Base-by-base conservation (phyloP, 371 early-diverging fungal genomes). In the Circinella minor region DNA sequence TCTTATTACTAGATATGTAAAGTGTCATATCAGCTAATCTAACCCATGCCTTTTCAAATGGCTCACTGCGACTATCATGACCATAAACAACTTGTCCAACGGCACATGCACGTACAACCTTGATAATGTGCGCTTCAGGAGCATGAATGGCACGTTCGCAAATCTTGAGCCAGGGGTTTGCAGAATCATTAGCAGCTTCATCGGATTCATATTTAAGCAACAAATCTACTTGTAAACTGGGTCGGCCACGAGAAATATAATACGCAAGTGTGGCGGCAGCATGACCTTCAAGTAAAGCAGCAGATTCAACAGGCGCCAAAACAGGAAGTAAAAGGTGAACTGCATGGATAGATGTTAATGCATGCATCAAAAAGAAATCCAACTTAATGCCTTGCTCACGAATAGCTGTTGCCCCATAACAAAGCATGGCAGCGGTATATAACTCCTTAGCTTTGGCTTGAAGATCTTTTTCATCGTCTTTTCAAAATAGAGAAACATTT, bases 361-460 rank as follows among this genome's bases (percentile, higher is more conserved):
- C 77, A 63, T 89, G 90, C 83, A 88, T 83, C 49, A 83, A 67
- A 63, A 84, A 81, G 71, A 86, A 86, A 60, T 84, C 84, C 17
- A 80, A 64, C 38, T 75, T 73, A 49, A 72, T 63, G 15, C 68
- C 74, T 65, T 75, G 70, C 54, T 74, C 67, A 10, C 77, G 76
- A 36, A 82, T 68, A 47, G 74, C 84, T 3, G 77, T 63, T 5
- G 78, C 75, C 38, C 80, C 85, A 14, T 74, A 66, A 18, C 64
- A 68, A 15, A 81, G 20, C 34, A 71, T 37, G 20, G 61, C 57
- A 3, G 77, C 70, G 34, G 69, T 71, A 64, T 77, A 76, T 0
- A 83, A 68, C 10, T 86, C 84, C 27, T 73, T 76, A n/a, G 80
- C 63, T n/a, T 75, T 75, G 3, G 51, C 39, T 49, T 82, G 75